These are phyloP conservation scores for Alternaria ventricosa DNA, from an alignment of 2,329 filamentous ascomycete genomes.

Conservation along the genomic window DNA sequence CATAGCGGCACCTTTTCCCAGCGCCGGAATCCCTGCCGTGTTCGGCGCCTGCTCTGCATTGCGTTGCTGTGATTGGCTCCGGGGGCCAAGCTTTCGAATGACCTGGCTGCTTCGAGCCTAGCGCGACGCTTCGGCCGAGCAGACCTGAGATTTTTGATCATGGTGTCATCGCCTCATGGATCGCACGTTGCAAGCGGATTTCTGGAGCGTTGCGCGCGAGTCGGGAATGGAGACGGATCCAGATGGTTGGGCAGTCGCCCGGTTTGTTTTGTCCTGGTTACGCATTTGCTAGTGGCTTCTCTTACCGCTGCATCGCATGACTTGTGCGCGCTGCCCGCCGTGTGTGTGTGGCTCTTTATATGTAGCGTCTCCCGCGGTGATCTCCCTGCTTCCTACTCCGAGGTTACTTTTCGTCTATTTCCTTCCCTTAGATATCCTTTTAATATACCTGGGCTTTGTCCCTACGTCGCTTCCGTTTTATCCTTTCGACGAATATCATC, in stretches of 20 bases:
- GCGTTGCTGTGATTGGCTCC: neutral
- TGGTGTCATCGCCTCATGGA: constrained; percentile 19
- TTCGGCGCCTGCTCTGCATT: neutral
- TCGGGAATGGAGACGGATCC: constrained; percentile 4
- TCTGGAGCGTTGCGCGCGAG: neutral
- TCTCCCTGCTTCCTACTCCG: neutral
- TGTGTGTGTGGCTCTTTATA: constrained; percentile 14
- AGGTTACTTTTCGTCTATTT: neutral
- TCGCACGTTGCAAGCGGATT: constrained; percentile 8
- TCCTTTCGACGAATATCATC: neutral
- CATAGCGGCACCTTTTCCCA: neutral
- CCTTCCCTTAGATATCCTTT: constrained; percentile 1
- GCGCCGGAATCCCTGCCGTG: neutral
- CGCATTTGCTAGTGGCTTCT: neutral
- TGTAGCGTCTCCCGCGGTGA: constrained; percentile 15
- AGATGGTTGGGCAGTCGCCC: constrained; percentile 9
- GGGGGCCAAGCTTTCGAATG: neutral
- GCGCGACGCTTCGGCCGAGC: constrained; percentile 16
- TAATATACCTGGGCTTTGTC: constrained; percentile 3
- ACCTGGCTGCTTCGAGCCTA: neutral
- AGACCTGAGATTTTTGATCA: constrained; percentile 16
- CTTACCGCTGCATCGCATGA: constrained; percentile 4
- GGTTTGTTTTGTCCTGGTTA: constrained; percentile 4
- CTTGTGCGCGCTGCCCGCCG: neutral
- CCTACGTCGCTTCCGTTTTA: neutral